Conservation (phyloP, 805 yeast genomes). For the Torulaspora microellipsoides region DNA sequence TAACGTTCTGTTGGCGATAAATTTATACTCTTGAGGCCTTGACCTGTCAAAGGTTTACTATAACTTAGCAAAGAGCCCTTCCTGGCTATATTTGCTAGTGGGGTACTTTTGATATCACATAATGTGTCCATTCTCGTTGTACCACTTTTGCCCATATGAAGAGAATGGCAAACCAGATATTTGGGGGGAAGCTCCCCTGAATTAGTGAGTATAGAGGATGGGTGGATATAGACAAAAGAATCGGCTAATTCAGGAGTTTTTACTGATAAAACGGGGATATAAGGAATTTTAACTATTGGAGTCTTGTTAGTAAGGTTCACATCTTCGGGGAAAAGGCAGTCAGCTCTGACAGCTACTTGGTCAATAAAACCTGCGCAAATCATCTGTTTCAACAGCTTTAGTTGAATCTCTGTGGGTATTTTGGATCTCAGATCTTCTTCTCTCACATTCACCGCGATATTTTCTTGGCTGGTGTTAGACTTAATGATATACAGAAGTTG, state of each 20-base stretch:
- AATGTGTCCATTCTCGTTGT: constrained; percentile 66
- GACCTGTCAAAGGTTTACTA: constrained; percentile 81
- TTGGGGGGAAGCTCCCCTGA: constrained; percentile 63
- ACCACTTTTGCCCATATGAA: constrained; percentile 52
- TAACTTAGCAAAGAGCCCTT: constrained; percentile 68
- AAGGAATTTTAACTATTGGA: constrained; percentile 57
- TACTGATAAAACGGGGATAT: constrained; percentile 47
- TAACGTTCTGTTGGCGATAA: constrained; percentile 65
- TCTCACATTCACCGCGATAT: constrained; percentile 46
- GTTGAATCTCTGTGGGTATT: constrained; percentile 64
- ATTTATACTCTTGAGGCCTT: constrained; percentile 78
- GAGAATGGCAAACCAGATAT: constrained; percentile 65
- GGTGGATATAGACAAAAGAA: constrained; percentile 69
- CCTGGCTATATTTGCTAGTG: constrained; percentile 73
- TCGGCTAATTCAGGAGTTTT: constrained; percentile 42
- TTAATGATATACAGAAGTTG: constrained; percentile 77
- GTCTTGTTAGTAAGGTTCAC: constrained; percentile 54
- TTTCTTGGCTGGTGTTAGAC: constrained; percentile 55
- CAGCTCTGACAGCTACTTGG: constrained; percentile 83
- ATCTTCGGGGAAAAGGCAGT: constrained; percentile 57
- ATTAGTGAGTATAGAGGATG: constrained; percentile 58
- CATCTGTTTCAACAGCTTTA: constrained; percentile 83
- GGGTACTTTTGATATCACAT: constrained; percentile 69
- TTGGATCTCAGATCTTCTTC: constrained; percentile 49
- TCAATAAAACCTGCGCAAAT: constrained; percentile 89